Percentiles rank a stretch among this genome's conserved stretches.
Evolutionary conservation across 192 early-diverging fungal genomes (phyloP).

Genomic region (Chytriomyces hyalinus): DNA sequence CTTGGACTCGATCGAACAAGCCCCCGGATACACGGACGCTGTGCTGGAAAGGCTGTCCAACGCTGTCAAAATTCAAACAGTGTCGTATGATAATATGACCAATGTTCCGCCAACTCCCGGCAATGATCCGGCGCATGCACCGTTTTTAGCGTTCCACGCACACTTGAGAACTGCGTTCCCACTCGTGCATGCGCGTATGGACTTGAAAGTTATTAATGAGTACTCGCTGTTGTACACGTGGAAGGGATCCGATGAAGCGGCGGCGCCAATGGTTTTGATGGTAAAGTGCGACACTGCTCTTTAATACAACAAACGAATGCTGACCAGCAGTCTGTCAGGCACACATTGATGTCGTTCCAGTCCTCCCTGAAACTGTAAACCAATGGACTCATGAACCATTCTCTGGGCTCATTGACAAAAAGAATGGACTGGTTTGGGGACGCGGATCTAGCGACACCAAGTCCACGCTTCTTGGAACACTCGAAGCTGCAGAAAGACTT

Average conservation of each 20-base stretch:
- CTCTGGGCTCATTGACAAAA: constrained; percentile 10
- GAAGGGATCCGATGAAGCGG: background rate
- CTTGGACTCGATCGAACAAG: background rate
- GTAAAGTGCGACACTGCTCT: background rate
- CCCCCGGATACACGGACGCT: too few species aligned
- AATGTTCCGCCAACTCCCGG: too few species aligned
- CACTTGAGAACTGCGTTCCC: constrained; percentile 13
- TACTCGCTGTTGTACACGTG: constrained; percentile 22
- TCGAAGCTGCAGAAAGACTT: constrained; percentile 41
- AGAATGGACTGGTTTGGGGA: constrained; percentile 15
- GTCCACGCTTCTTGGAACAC: constrained; percentile 9
- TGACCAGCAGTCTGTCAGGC: background rate
- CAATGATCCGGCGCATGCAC: too few species aligned
- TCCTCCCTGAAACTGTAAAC: constrained; percentile 19
- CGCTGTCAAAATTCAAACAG: too few species aligned
- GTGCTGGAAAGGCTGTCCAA: too few species aligned
- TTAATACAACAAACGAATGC: background rate
- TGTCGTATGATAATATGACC: too few species aligned
- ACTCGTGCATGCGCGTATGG: constrained; percentile 1
- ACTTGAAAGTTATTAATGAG: background rate
- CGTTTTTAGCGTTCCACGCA: constrained; percentile 22
- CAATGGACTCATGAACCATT: constrained; percentile 27
- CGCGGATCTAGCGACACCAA: constrained; percentile 43
- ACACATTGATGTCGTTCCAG: constrained; percentile 32
- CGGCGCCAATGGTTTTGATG: constrained; percentile 7